Evolutionary conservation across 2,329 filamentous ascomycete species (phyloP), one percentile per base, ranked within the genome.

Genomic region (Gnomoniopsis smithogilvyi): DNA sequence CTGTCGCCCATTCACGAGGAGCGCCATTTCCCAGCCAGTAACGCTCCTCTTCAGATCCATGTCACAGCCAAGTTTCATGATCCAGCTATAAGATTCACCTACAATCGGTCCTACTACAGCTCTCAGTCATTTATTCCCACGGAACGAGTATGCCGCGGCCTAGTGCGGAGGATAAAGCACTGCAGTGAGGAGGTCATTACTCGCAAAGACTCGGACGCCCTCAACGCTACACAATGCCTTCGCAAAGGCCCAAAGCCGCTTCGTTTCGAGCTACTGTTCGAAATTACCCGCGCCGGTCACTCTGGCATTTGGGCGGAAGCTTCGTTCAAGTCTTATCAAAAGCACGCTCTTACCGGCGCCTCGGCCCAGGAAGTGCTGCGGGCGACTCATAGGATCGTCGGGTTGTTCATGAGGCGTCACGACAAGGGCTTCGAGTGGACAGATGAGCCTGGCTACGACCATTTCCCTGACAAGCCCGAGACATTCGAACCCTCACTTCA

Each of bases 151-250:
- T 80, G 78, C 64, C 73, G 77, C 41, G 79, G 75, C 2, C 67
- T 84, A n/a, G 66, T 83, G 14, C 74, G 76, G 30, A 78, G 79
- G 43, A 73, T 84, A 48, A 75, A 80, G 63, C 78, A 82, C 66
- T 80, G 78, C 71, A 78, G 75, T 59, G 68, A 77, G 45, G 81
- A 84, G 67, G 72, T 84, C 58, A 78, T 84, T 65, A 83, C 80
- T 24, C 77, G 81, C 59, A 77, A 76, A 62, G 81, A 84, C 66
- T 75, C 76, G 17, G 68, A 66, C 33, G 81, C 81, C 15, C 71
- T 80, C 19, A 74, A 77, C 48, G 14, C 41, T 22, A 69, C 70
- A 36, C 64, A 66, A 60, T 67, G 62, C 46, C 47, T 47, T 3
- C 59, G 43, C 21, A 63, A 64, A 10, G 64, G 62, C 10, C 60